Conservation (phyloP, 2,329 filamentous ascomycete species). For the Aspergillus novofumigatus region DNA sequence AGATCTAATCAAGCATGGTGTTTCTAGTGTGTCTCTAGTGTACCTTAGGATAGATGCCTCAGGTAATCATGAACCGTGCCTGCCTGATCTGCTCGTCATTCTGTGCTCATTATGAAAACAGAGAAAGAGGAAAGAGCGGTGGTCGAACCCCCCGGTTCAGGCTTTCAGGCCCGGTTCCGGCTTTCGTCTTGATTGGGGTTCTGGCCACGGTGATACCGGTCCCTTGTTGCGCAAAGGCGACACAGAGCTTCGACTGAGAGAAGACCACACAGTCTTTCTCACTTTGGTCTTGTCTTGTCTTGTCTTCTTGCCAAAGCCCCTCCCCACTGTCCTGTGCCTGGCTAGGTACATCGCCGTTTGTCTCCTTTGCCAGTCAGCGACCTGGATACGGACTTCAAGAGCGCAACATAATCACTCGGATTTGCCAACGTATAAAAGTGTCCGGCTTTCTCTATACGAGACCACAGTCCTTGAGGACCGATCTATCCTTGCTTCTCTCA, state of each 20-base stretch:
- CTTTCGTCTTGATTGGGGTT: background rate
- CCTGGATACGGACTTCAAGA: background rate
- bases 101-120: background rate
- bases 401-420: background rate
- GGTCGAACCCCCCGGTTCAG: background rate
- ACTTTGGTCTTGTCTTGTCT: background rate
- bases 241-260: background rate
- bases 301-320: background rate
- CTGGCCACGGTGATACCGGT: background rate
- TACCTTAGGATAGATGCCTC: background rate
- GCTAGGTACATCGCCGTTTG: slow-evolving; percentile 3
- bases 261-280: background rate
- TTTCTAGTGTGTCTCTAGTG: too few species aligned
- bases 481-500: background rate
- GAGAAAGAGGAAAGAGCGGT: background rate
- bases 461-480: background rate
- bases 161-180: background rate
- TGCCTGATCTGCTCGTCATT: background rate
- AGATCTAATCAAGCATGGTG: background rate
- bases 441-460: background rate
- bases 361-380: slow-evolving; percentile 1
- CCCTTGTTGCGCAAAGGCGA: background rate
- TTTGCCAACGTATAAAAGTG: too few species aligned
- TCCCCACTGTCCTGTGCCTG: background rate
- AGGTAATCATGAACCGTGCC: background rate